phyloP scores from a whole-genome alignment of 371 early-diverging fungal species.

The Umbelopsis sp. region DNA sequence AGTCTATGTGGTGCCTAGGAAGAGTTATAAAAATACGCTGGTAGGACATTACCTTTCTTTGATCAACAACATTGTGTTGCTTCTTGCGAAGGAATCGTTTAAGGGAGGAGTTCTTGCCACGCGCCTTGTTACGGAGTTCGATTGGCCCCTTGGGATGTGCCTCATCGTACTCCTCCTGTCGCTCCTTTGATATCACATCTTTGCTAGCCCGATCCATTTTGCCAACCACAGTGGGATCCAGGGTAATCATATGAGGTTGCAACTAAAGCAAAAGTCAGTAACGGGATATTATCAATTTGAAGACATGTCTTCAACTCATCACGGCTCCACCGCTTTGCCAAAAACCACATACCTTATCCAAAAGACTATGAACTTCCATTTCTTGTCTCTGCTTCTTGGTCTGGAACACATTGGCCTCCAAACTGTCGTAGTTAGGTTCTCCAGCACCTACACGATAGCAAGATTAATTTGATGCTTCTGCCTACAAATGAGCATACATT shows the following conservation, averaged over 20 bases:
- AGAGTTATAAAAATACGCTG: background rate
- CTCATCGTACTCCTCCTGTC: slow-evolving; percentile 49
- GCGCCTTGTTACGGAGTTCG: slow-evolving; percentile 61
- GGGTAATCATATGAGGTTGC: slow-evolving; percentile 87
- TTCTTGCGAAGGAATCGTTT: slow-evolving; percentile 77
- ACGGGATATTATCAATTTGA: too few relatives aligned
- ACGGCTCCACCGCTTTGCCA: background rate
- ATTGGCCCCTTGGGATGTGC: slow-evolving; percentile 39
- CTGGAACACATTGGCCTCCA: slow-evolving; percentile 95
- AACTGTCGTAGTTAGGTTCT: slow-evolving; percentile 96
- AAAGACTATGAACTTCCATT: slow-evolving; percentile 86
- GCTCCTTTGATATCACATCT: slow-evolving; percentile 39
- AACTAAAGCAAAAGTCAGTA: slow-evolving; percentile 24
- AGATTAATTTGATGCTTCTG: background rate
- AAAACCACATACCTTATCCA: slow-evolving; percentile 81
- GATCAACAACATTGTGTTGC: slow-evolving; percentile 81
- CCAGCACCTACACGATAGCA: slow-evolving; percentile 63
- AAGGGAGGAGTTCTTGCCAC: slow-evolving; percentile 80
- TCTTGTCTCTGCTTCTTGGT: slow-evolving; percentile 92
- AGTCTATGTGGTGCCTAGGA: background rate
- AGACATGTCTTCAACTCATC: too few relatives aligned
- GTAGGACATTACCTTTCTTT: slow-evolving; percentile 47
- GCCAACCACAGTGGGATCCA: slow-evolving; percentile 82
- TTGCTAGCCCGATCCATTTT: slow-evolving; percentile 63
- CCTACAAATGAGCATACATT: background rate